Percentiles rank a stretch among this genome's conserved stretches.
Evolutionary conservation across 805 yeast species (phyloP).

Genomic region (Schwanniomyces pseudopolymorphus): DNA sequence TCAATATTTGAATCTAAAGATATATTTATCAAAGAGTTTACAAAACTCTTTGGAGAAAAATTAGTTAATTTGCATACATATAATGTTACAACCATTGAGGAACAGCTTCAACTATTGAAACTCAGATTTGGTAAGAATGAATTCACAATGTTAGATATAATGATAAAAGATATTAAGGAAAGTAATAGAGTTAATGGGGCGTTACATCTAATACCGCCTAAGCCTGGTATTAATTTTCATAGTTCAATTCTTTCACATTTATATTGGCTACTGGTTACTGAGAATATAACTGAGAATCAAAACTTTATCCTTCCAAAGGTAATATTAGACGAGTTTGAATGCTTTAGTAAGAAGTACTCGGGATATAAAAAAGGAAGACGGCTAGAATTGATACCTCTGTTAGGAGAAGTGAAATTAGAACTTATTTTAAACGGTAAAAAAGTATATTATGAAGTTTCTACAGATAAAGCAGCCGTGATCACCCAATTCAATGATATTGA

Average conservation of each 20-base stretch:
- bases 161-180: constrained; percentile 70
- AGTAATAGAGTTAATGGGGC: constrained; percentile 48
- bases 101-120: constrained; percentile 55
- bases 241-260: constrained; percentile 70
- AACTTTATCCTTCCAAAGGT: constrained; percentile 49
- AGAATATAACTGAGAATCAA: constrained; percentile 25
- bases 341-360: constrained; percentile 45
- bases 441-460: constrained; percentile 50
- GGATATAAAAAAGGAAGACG: constrained; percentile 55
- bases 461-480: constrained; percentile 70
- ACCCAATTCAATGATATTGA: constrained; percentile 41
- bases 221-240: constrained; percentile 30
- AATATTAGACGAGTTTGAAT: constrained; percentile 41
- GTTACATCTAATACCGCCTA: not conserved
- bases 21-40: constrained; percentile 64
- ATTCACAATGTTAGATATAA: constrained; percentile 72
- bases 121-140: constrained; percentile 64
- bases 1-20: constrained; percentile 72
- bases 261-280: constrained; percentile 72
- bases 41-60: constrained; percentile 55
- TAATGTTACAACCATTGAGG: constrained; percentile 37
- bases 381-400: constrained; percentile 53
- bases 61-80: constrained; percentile 47
- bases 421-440: constrained; percentile 46
- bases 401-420: constrained; percentile 63